phyloP scores from a whole-genome alignment of 1,284 basidiomycete genomes.

The Gomphus bonarii region DNA sequence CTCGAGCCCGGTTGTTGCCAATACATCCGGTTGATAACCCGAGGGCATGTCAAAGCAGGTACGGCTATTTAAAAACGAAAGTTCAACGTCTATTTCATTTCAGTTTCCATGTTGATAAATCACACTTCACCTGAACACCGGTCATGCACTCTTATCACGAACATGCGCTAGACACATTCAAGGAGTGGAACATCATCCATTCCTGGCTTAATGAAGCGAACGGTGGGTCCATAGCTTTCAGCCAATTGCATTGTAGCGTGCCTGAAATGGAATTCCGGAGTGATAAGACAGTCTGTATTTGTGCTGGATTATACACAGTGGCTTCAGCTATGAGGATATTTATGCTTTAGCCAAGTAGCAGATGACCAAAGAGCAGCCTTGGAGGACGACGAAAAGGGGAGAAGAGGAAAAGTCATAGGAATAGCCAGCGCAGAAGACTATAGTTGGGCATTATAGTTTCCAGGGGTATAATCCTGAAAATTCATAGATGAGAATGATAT shows the following conservation, averaged over 20 bases:
- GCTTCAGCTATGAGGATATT: conserved; percentile 30
- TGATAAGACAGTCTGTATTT: neutral
- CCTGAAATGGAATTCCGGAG: conserved; percentile 15
- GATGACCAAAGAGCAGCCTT: conserved; percentile 30
- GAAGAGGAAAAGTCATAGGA: conserved; percentile 29
- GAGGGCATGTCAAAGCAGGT: conserved; percentile 30
- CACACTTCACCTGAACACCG: conserved; percentile 25
- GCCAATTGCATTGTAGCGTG: conserved; percentile 36
- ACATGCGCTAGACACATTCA: conserved; percentile 33
- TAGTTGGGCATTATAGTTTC: neutral
- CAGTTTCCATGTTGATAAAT: neutral
- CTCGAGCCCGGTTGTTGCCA: conserved; percentile 37
- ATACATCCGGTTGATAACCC: conserved; percentile 31
- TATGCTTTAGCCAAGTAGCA: conserved; percentile 24
- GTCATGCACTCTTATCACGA: conserved; percentile 35
- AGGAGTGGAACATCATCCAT: conserved; percentile 31
- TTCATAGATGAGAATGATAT: neutral
- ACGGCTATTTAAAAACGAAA: conserved; percentile 23
- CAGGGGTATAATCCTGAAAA: neutral
- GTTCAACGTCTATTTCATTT: neutral
- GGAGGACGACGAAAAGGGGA: conserved; percentile 34
- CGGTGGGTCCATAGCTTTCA: conserved; percentile 31
- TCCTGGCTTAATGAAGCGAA: conserved; percentile 35
- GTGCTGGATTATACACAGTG: neutral
- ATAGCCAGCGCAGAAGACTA: conserved; percentile 18